Base-by-base conservation (phyloP, 176 grass and related monocot genomes). In the Echinochloa phyllopogon region DNA sequence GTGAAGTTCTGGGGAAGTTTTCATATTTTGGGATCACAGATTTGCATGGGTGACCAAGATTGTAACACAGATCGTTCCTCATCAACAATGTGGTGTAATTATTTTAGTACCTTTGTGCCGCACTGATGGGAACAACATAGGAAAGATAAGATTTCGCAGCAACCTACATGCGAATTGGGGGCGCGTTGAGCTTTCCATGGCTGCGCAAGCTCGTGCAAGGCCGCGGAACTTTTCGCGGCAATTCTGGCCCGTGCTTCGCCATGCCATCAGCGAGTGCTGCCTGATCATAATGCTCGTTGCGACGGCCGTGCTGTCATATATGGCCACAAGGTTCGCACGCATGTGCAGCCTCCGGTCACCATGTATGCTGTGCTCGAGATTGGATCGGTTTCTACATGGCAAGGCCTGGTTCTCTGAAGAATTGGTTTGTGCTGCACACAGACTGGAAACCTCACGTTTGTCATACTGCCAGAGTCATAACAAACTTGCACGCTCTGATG, bases 221-320 rank as follows among this genome's bases (percentile, higher is more conserved):
- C 59, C 75, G 51, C 60, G 59, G 37, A 70, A 87, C 59, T 80
- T 60, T 75, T 87, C 53, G 62, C 75, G 76, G 81, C 80, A 47
- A 39, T 91, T 91, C 69, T 91, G 89, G 89, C 49, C 69, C 51
- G 85, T 91, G 24, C 58, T 98, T 55, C 89, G 91, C 59, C 83
- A 79, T 48, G 93, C 96, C 10, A 51, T 86, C 40, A 90, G 90
- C 66, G 96, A 98, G 74, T 90, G 91, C 87, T 86, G 84, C 66
- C 70, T 98, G 85, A 95, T 95, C 24, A 24, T 95, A 68, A 81
- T 98, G 80, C 92, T 98, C 39, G 84, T 93, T 45, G 57, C 88
- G 27, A 79, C 81, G 1, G 93, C 91, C 40, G 66, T 85, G 56
- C 76, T 89, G 43, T 99, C 90, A 3, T 90, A 89, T 14, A 20